phyloP scores from a whole-genome alignment of 805 yeast species.

The Spathaspora hagerdaliae region DNA sequence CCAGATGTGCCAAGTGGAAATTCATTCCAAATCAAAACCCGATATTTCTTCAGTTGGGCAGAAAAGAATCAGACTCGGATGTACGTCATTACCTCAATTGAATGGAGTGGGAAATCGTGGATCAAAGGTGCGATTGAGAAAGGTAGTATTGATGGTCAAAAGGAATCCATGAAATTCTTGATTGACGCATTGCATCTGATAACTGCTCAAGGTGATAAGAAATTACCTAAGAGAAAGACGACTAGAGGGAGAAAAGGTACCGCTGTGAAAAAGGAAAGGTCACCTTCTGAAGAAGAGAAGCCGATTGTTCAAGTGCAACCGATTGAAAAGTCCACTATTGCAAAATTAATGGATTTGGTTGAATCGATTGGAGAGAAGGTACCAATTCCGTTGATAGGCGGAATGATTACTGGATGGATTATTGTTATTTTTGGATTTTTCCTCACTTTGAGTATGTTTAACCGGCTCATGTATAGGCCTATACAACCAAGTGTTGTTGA shows the following conservation, averaged over 20 bases:
- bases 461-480: background rate
- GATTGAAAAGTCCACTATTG: slow-evolving; percentile 11
- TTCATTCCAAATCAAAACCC: slow-evolving; percentile 59
- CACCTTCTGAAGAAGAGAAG: background rate
- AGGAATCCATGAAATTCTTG: slow-evolving; percentile 49
- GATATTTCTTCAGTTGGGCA: slow-evolving; percentile 60
- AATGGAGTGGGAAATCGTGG: slow-evolving; percentile 79
- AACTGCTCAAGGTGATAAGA: slow-evolving; percentile 14
- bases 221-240: slow-evolving; percentile 8
- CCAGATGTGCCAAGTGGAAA: slow-evolving; percentile 85
- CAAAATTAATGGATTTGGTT: slow-evolving; percentile 17
- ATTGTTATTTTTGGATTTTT: slow-evolving; percentile 13
- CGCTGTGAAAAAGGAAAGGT: slow-evolving; percentile 11
- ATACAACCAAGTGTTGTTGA: background rate
- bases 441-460: background rate
- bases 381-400: slow-evolving; percentile 26
- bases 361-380: slow-evolving; percentile 21
- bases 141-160: slow-evolving; percentile 71
- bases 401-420: slow-evolving; percentile 19
- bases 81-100: slow-evolving; percentile 50
- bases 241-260: slow-evolving; percentile 10
- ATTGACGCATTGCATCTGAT: slow-evolving; percentile 44
- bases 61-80: slow-evolving; percentile 50
- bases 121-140: slow-evolving; percentile 72
- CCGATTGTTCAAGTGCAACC: slow-evolving; percentile 11